These are phyloP conservation scores for Prunus mira DNA, from an alignment of 306 rosid genomes.

Conservation along the genomic window DNA sequence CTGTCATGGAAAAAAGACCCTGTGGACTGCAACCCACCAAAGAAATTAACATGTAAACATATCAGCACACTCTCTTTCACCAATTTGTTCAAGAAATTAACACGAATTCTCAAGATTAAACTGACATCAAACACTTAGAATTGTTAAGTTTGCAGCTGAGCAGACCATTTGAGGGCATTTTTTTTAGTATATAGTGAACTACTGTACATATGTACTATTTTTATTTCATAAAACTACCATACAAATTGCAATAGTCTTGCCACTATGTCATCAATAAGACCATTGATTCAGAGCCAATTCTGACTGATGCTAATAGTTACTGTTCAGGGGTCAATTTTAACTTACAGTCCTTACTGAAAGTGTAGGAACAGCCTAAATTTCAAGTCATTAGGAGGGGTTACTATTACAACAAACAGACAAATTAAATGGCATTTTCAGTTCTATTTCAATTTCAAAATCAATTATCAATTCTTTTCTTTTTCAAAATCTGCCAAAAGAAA, in stretches of 20 bases:
- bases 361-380: too few species aligned
- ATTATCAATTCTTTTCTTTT: too few species aligned
- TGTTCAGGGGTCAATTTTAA: not conserved
- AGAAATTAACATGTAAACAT: not conserved
- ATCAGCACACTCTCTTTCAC: not conserved
- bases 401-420: too few species aligned
- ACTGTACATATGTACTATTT: too few species aligned
- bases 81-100: not conserved
- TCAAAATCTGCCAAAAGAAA: too few species aligned
- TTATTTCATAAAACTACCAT: too few species aligned
- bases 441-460: too few species aligned
- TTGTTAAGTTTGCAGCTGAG: not conserved
- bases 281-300: not conserved
- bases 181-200: not conserved
- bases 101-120: not conserved
- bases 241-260: not conserved
- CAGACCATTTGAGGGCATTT: not conserved
- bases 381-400: too few species aligned
- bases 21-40: constrained; percentile 50
- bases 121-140: not conserved
- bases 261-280: not conserved
- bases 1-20: constrained; percentile 72
- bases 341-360: not conserved
- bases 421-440: too few species aligned
- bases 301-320: not conserved